These are phyloP conservation scores for Ustilago vetiveriae DNA, from an alignment of 1,284 basidiomycete genomes.

Conservation along the genomic window DNA sequence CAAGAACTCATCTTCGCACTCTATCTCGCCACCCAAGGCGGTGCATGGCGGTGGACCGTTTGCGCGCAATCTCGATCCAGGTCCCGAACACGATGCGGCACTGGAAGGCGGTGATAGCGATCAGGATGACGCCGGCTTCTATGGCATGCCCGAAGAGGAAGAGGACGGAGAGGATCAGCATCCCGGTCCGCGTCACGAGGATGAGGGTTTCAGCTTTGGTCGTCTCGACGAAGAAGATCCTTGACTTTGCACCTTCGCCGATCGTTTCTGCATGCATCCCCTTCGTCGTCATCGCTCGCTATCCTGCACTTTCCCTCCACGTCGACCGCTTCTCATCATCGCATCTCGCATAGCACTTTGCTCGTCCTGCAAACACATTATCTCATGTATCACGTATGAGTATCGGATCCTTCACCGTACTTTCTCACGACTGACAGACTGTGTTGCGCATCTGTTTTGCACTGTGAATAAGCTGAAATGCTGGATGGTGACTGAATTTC, in stretches of 20 bases:
- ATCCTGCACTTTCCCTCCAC: background rate
- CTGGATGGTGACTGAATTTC: conserved; percentile 24
- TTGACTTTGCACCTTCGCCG: background rate
- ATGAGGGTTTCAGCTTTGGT: conserved; percentile 33
- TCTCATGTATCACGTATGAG: too few relatives aligned
- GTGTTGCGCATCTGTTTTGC: background rate
- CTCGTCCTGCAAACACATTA: background rate
- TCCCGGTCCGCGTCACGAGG: conserved; percentile 33
- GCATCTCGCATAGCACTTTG: conserved; percentile 4
- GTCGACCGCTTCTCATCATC: background rate
- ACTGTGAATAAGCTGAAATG: too few relatives aligned
- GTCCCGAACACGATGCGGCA: conserved; percentile 32
- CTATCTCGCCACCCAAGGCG: conserved; percentile 30
- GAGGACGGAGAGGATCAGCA: conserved; percentile 30
- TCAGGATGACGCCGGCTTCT: conserved; percentile 20
- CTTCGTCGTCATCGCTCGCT: background rate
- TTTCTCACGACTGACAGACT: too few relatives aligned
- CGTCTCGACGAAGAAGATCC: conserved; percentile 28
- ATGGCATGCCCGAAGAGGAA: conserved; percentile 19
- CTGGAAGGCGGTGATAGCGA: conserved; percentile 40
- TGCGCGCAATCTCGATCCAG: conserved; percentile 30
- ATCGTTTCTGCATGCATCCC: background rate
- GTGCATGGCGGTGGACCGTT: conserved; percentile 31
- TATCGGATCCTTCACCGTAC: too few relatives aligned
- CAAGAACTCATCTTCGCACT: conserved; percentile 29